Base-by-base conservation (phyloP, 2,329 filamentous ascomycete genomes). In the Orbilia javanica region DNA sequence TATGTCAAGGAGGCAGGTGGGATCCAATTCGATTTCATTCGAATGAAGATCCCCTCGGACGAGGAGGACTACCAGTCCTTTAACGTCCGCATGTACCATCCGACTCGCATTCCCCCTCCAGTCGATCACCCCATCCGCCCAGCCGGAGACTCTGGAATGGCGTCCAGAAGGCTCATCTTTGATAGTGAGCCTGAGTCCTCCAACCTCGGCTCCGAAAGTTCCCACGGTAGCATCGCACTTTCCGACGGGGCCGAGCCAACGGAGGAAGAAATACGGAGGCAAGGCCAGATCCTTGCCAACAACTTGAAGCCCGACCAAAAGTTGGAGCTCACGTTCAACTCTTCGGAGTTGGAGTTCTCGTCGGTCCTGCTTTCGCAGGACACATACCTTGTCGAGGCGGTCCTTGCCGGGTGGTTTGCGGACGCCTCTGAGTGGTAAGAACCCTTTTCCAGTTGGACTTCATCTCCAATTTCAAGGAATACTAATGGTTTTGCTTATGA, bases 1-100 rank as follows among this genome's bases (percentile, higher is more conserved):
- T 78, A 72, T 18, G 42, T 44, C 27, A 63, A 72, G 25, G 55
- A 31, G 7, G 67, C 62, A 11, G 74, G 63, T 1, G 74, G 74
- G n/a, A 67, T 78, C 42, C 74, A 72, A 20, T 39, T 78, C 1
- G 74, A 78, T 6, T 78, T 72, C 25, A 57, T 72, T 42, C 53
- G 46, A 27, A 46, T 68, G 31, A 78, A 68, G 15, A 6, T 72
- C 36, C 53, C 22, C 1, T 20, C 27, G 25, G 18, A 27, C 3
- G 36, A 57, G 11, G 63, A 71, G 36, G 42, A 27, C 5, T 2
- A 18, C 18, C 20, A n/a, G 6, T 4, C 44, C 15, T n/a, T 62
- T 4, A 34, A 57, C 10, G 5, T 72, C 10, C 25, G 52, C 13
- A 67, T 53, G 27, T 55, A 68, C 15, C 27, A 68, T 27, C 11